Conservation (phyloP, 169 alveolate genomes). For the Cryptosporidium tyzzeri region DNA sequence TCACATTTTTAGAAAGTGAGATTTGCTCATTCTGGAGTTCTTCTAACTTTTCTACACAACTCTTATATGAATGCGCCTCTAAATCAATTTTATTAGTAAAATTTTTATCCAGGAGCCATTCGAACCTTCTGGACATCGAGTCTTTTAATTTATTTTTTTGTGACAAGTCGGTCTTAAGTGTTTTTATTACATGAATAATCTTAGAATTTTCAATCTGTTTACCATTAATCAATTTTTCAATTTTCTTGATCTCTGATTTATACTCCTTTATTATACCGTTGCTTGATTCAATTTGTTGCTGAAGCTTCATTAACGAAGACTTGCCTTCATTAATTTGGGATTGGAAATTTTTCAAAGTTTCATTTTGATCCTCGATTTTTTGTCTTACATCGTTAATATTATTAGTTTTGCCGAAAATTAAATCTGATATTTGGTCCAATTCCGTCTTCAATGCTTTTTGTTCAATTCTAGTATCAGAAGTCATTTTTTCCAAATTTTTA, state of each 20-base stretch:
- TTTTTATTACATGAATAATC: constrained; percentile 81
- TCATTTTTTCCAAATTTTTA: constrained; percentile 72
- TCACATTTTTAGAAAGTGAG: constrained; percentile 88
- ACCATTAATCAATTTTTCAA: constrained; percentile 79
- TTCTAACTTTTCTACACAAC: constrained; percentile 82
- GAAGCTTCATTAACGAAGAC: constrained; percentile 74
- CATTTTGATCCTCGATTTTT: constrained; percentile 73
- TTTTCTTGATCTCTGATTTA: constrained; percentile 78
- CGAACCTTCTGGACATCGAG: constrained; percentile 38
- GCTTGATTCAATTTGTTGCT: constrained; percentile 79
- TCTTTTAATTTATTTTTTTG: constrained; percentile 78
- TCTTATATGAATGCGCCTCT: constrained; percentile 81
- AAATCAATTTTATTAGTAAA: constrained; percentile 79
- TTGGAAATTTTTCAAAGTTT: constrained; percentile 78
- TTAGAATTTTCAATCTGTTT: constrained; percentile 81
- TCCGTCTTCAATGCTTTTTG: constrained; percentile 61
- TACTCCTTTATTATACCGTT: constrained; percentile 80
- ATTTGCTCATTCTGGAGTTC: constrained; percentile 87
- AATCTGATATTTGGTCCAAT: constrained; percentile 73
- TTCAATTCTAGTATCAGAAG: constrained; percentile 76
- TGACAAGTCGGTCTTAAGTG: constrained; percentile 80
- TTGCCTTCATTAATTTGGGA: constrained; percentile 76
- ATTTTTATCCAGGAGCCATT: constrained; percentile 34
- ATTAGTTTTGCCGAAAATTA: constrained; percentile 63
- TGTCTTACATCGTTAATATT: constrained; percentile 68